Conservation (phyloP, 352 stramenopile genomes). For the Peronospora belbahrii region DNA sequence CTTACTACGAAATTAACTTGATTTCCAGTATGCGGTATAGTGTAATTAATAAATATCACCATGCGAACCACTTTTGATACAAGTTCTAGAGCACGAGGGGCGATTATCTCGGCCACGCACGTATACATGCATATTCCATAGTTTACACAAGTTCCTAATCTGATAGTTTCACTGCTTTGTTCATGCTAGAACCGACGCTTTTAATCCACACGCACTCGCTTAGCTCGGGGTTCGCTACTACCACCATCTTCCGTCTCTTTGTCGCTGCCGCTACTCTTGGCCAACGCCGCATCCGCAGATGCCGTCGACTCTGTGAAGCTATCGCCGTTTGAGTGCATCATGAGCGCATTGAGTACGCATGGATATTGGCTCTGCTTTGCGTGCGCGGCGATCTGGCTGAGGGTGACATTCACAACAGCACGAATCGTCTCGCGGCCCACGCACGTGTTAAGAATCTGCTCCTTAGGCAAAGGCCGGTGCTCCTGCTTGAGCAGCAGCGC, state of each 20-base stretch:
- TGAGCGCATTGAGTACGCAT: conserved; percentile 75
- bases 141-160: conserved; percentile 25
- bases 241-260: conserved; percentile 12
- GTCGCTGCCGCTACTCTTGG: conserved; percentile 35
- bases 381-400: conserved; percentile 51
- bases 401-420: conserved; percentile 73
- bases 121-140: conserved; percentile 18
- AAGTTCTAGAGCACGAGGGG: no score
- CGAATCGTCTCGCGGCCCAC: conserved; percentile 56
- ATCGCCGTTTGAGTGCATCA: conserved; percentile 69
- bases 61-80: no score
- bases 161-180: conserved; percentile 13
- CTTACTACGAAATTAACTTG: neutral
- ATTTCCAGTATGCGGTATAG: neutral
- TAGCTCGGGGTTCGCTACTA: conserved; percentile 13
- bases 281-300: conserved; percentile 23
- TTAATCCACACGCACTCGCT: conserved; percentile 26
- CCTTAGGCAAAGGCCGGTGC: conserved; percentile 43
- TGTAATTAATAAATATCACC: no score
- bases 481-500: conserved; percentile 61
- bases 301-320: conserved; percentile 36
- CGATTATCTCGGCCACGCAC: conserved; percentile 8
- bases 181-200: neutral
- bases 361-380: conserved; percentile 62
- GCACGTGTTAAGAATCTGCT: conserved; percentile 46